Evolutionary conservation across 2,329 filamentous ascomycete species (phyloP).

Genomic region (Leptographium flavum): DNA sequence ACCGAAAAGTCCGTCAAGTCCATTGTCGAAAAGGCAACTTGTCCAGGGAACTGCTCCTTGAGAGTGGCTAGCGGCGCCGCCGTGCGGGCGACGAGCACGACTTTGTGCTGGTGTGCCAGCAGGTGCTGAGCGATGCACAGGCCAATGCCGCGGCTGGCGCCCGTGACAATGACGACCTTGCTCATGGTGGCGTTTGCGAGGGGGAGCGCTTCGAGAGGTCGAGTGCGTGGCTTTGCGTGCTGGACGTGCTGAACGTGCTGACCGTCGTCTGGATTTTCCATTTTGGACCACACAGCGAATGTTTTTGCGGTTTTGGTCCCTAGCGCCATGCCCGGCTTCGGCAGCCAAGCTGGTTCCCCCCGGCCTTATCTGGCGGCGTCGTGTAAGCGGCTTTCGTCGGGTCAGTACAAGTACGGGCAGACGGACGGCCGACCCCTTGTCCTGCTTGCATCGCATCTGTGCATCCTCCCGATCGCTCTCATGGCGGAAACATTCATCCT

Average conservation of each 20-base stretch:
- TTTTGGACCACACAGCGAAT: background rate
- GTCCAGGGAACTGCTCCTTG: constrained; percentile 33
- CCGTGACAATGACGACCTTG: constrained; percentile 55
- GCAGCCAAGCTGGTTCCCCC: too few relatives aligned
- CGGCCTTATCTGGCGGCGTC: too few relatives aligned
- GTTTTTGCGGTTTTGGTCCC: background rate
- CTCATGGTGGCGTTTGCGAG: constrained; percentile 5
- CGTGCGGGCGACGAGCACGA: constrained; percentile 44
- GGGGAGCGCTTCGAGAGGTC: too few relatives aligned
- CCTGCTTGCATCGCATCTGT: too few relatives aligned
- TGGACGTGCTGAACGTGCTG: background rate
- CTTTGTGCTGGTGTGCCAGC: constrained; percentile 37
- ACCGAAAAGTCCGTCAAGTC: constrained; percentile 31
- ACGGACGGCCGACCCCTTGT: background rate
- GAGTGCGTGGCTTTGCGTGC: too few relatives aligned
- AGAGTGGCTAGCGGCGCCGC: constrained; percentile 32
- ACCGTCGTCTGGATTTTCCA: background rate
- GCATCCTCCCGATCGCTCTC: background rate
- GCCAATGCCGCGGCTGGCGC: constrained; percentile 49
- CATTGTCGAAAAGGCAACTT: constrained; percentile 40
- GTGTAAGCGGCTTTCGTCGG: too few relatives aligned
- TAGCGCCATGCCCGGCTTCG: background rate
- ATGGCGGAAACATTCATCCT: constrained; percentile 48
- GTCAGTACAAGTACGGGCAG: too few relatives aligned
- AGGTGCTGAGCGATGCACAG: constrained; percentile 39